Base-by-base conservation (phyloP, 768 basidiomycete genomes). In the Termitomyces sp. region DNA sequence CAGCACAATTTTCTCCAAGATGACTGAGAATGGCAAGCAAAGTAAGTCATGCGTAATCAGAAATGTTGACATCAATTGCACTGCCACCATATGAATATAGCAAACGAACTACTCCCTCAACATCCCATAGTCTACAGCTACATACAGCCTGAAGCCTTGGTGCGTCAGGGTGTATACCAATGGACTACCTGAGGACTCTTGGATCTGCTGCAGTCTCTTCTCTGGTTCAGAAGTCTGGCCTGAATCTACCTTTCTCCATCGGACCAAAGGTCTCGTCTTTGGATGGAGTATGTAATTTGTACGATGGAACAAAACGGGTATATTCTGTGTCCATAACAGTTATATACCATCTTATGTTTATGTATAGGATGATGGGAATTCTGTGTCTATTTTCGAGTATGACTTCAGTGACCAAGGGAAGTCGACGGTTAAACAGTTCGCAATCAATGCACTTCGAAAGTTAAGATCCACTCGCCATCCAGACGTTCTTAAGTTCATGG, bases 401-500 rank as follows among this genome's bases (percentile, higher is more conserved):
- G 93, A 95, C 68, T 81, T 86, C 47, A 84, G 81, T 64, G 82
- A 88, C 43, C 73, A 81, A 12, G 69, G 76, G 51, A 82, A 78
- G 69, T 83, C 81, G 65, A 80, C 84, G 36, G 74, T 84, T 10
- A 75, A 91, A 54, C 83, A 86, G 1, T 80, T 98, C 18, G 96
- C 95, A 3, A 86, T 86, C 68, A 99, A 98, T 72, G 85, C 94
- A 1, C 76, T 98, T 50, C 86, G 90, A 57, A 98, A 96, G 70
- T 78, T 98, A 14, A 84, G 95, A 46, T 89, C 91, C 3, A 91
- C 88, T 9, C 85, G 97, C 38, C 97, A 99, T 79, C 97, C 97
- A 0, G 95, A 98, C 72, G 85, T 98, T 2, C 84, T 99, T 65
- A 95, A 91, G 70, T 98, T 95, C 74, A 84, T 99, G 77, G 97